phyloP scores from a whole-genome alignment of 495 filamentous ascomycete species.

The Pseudoneurospora amorphoporcata region DNA sequence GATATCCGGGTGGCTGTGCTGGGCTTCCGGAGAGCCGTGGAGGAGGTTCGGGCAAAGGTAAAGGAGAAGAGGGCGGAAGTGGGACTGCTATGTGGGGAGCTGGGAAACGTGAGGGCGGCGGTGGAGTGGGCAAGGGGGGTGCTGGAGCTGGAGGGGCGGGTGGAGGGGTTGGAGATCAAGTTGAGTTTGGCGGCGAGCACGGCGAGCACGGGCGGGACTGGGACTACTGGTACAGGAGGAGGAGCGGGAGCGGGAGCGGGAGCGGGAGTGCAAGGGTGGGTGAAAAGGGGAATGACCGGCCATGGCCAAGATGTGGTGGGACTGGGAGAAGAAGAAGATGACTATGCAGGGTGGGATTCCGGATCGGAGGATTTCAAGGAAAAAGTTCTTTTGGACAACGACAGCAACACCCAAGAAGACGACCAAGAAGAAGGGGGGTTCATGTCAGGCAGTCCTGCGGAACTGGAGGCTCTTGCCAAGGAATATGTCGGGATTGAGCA shows the following conservation, averaged over 20 bases:
- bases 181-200: constrained; percentile 32
- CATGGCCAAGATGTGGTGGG: constrained; percentile 19
- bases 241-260: background rate
- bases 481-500: constrained; percentile 31
- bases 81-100: constrained; percentile 26
- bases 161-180: constrained; percentile 64
- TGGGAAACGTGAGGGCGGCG: constrained; percentile 27
- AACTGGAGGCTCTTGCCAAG: constrained; percentile 32
- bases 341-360: constrained; percentile 24
- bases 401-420: constrained; percentile 14
- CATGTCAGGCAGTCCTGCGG: constrained; percentile 30
- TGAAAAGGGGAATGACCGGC: background rate
- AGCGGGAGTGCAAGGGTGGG: background rate
- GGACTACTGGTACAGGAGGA: background rate
- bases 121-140: constrained; percentile 53
- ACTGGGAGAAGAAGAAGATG: constrained; percentile 21
- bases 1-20: constrained; percentile 81
- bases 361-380: constrained; percentile 18
- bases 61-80: constrained; percentile 28
- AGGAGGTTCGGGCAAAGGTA: constrained; percentile 40
- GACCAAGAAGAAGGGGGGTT: constrained; percentile 14
- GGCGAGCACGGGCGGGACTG: constrained; percentile 17
- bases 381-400: constrained; percentile 11
- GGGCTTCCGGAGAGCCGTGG: constrained; percentile 71
- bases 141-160: constrained; percentile 57